Base-by-base conservation (phyloP, 345 rosid genomes). In the Dipteronia sinensis region DNA sequence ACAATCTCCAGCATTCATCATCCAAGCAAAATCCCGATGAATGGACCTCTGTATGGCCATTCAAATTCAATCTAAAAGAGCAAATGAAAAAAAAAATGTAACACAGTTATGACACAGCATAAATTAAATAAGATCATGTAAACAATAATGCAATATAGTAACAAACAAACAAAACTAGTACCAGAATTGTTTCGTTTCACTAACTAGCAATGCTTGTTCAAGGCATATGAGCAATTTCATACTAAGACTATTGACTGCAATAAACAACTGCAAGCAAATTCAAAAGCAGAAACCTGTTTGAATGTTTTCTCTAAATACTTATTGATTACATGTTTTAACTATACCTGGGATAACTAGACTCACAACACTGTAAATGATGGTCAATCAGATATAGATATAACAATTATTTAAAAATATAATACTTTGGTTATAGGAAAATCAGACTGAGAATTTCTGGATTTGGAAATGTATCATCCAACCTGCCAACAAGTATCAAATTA, bases 1-100 rank as follows among this genome's bases (percentile, higher is more conserved):
- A 89, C 69, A 81, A 65, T 87, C 97, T 91, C 99, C 99, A 95
- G 77, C 90, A 90, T 80, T 95, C 99, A 74, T 86, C 90, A 81
- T 95, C 99, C 85, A 87, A 87, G 88, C 99, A 95, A 85, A 82
- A 89, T 77, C 92, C 98, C 66, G 84, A 80, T 20, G 86, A 75
- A 77, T 77, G 71, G 69, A 82, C 81, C 80, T 88, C 86, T 23
- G 72, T 67, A 64, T 84, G 85, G 75, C 89, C 97, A 73, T 82
- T 85, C 77, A 94, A 82, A 80, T 89, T 89, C 81, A 94, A 84
- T 86, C 99, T 95, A 79, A 68, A 72, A 82, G 53, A 76, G 51
- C 53, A 79, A 80, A 70, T 10, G 79, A 80, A 74, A 77, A 73
- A 72, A 80, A 55, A 49, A 27, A 27, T 31, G 72, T 20, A 76